phyloP scores from a whole-genome alignment of 1,284 basidiomycete species.

The Coniferiporia weirii region DNA sequence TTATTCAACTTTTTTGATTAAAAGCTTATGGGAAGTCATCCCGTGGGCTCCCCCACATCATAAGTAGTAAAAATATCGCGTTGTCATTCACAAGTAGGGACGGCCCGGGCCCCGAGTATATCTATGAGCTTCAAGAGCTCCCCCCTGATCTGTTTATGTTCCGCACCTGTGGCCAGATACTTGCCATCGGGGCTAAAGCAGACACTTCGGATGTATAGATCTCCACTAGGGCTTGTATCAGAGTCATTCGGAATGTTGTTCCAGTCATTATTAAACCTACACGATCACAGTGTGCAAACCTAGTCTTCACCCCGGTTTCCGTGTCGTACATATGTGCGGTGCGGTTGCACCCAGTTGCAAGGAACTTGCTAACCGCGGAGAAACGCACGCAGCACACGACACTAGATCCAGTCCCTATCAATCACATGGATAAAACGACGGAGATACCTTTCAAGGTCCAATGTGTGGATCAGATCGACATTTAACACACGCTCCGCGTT shows the following conservation, averaged over 20 bases:
- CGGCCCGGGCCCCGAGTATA: no score
- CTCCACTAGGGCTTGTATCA: slow-evolving; percentile 56
- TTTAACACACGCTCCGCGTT: slow-evolving; percentile 80
- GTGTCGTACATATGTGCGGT: slow-evolving; percentile 75
- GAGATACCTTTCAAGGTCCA: slow-evolving; percentile 85
- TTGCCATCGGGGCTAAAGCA: slow-evolving; percentile 83
- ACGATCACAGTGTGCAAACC: slow-evolving; percentile 30
- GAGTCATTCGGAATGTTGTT: slow-evolving; percentile 67
- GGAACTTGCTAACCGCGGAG: slow-evolving; percentile 72
- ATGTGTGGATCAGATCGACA: slow-evolving; percentile 84
- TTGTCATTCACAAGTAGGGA: no score
- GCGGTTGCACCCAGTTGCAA: slow-evolving; percentile 77
- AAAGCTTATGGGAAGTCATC: no score
- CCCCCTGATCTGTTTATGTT: slow-evolving; percentile 78
- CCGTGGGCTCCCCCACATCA: no score
- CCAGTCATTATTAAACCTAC: no score
- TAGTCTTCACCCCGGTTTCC: slow-evolving; percentile 61
- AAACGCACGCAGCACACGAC: slow-evolving; percentile 83
- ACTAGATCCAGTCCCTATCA: slow-evolving; percentile 29
- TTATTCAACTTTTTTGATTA: no score
- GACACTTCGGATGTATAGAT: slow-evolving; percentile 81
- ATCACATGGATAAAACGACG: slow-evolving; percentile 1
- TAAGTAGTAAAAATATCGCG: no score
- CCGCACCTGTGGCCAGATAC: slow-evolving; percentile 77
- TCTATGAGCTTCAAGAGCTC: no score